Percentiles rank a stretch among this genome's conserved stretches.
These are phyloP conservation scores for Podaxis sp. DNA, from an alignment of 768 basidiomycete species.

Conservation along the genomic window DNA sequence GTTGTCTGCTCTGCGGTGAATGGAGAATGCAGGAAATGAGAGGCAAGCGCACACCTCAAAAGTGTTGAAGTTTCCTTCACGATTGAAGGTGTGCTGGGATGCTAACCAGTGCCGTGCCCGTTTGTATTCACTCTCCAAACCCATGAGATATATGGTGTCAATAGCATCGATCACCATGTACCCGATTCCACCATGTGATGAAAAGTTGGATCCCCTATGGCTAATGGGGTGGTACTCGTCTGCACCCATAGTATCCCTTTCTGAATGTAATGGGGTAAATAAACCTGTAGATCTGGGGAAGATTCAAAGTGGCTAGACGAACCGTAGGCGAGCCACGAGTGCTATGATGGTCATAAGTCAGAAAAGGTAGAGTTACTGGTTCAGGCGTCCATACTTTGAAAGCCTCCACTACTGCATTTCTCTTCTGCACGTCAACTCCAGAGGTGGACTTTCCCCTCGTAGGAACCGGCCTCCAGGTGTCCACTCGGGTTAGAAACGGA, in stretches of 20 bases:
- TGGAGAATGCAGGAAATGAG: not conserved
- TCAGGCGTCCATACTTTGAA: constrained; percentile 59
- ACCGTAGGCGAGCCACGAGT: constrained; percentile 91
- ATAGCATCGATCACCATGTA: constrained; percentile 90
- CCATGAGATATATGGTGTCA: constrained; percentile 90
- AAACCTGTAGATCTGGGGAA: too few species aligned
- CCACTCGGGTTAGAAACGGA: not conserved
- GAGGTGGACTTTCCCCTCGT: constrained; percentile 17
- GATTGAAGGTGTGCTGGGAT: constrained; percentile 68
- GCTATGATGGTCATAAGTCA: constrained; percentile 39
- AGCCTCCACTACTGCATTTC: constrained; percentile 71
- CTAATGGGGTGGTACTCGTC: constrained; percentile 92
- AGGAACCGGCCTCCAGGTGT: not conserved
- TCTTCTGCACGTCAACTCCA: constrained; percentile 56
- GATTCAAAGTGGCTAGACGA: constrained; percentile 18
- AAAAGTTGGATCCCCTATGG: constrained; percentile 74
- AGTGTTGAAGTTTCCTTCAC: constrained; percentile 80
- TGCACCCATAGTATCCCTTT: constrained; percentile 87
- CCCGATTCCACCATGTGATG: constrained; percentile 76
- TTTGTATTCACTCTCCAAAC: constrained; percentile 74
- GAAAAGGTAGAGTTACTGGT: not conserved
- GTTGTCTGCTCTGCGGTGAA: constrained; percentile 61
- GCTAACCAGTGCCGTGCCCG: constrained; percentile 81
- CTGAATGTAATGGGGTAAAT: constrained; percentile 36
- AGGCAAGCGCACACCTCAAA: constrained; percentile 68